Base-by-base conservation (phyloP, 768 basidiomycete genomes). In the Mycena alexandri region DNA sequence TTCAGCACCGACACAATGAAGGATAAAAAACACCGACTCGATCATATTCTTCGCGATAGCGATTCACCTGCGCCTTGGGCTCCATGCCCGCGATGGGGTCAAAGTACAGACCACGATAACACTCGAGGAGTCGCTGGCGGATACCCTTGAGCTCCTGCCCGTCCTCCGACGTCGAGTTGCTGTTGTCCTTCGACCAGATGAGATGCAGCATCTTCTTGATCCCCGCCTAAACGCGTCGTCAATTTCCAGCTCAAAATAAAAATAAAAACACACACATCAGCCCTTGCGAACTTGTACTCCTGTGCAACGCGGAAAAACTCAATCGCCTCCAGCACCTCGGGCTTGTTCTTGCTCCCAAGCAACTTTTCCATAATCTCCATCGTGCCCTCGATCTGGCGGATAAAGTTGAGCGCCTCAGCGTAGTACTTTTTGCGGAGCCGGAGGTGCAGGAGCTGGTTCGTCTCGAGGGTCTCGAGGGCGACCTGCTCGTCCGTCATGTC, bases 1-100 rank as follows among this genome's bases (percentile, higher is more conserved):
- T 53, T 48, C 38, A 50, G 34, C 33, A 44, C 5, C 62, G 6
- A 13, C 43, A 19, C 13, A 17, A 50, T 24, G 19, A 57, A 61
- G 21, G 61, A 61, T 44, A 34, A 54, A 44, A 46, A 17, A 56
- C 16, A 79, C 90, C 36, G 61, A 98, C 98, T 98, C 94, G 52
- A 99, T 94, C 88, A 99, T 93, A 75, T 99, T 98, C 82, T 95
- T 96, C 8, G 97, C 89, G 47, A 99, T 98, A 16, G n/a, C 96
- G 84, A 72, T 90, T 96, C 65, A 98, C 87, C 76, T 98, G 94
- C 52, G 90, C 90, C 78, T 96, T 95, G 0, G 93, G 86, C 13
- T 90, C 86, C 71, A 93, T 80, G 76, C 88, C 91, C 0, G 88
- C 83, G 2, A 94, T 72, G 4, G 92, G 87, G 62, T 98, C 95